Conservation (phyloP, 495 filamentous ascomycete genomes). For the Annulohypoxylon moriforme region DNA sequence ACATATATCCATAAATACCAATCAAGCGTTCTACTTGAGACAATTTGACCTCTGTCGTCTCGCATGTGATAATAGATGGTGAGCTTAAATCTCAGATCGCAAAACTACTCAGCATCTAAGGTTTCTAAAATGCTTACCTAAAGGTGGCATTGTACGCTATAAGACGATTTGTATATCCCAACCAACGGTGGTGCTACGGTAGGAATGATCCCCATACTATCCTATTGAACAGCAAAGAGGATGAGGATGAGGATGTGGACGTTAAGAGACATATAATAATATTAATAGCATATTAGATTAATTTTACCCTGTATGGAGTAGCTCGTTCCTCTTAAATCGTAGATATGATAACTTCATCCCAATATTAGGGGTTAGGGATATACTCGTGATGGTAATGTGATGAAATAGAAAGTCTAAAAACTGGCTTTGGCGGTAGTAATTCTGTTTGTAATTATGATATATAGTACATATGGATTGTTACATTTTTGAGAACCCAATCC, state of each 20-base stretch:
- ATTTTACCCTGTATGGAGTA: neutral
- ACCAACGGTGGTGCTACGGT: neutral
- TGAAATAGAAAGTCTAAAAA: neutral
- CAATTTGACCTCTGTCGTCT: neutral
- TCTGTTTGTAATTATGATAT: conserved; percentile 1
- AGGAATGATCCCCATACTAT: neutral
- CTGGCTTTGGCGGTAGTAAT: neutral
- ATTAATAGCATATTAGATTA: neutral
- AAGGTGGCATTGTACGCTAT: neutral
- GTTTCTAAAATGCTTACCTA: neutral
- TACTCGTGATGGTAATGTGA: neutral
- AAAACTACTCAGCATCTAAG: neutral
- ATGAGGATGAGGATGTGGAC: neutral
- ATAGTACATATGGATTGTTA: conserved; percentile 3
- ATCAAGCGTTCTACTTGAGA: neutral
- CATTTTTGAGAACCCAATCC: conserved; percentile 2
- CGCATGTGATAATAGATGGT: neutral
- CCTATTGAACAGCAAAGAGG: neutral
- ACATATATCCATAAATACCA: neutral
- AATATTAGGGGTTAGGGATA: neutral
- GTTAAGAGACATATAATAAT: neutral
- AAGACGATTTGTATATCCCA: neutral
- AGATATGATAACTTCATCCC: neutral
- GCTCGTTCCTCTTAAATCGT: neutral
- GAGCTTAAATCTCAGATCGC: neutral